Conservation (phyloP, 805 yeast species). For the Yarrowia porcina region DNA sequence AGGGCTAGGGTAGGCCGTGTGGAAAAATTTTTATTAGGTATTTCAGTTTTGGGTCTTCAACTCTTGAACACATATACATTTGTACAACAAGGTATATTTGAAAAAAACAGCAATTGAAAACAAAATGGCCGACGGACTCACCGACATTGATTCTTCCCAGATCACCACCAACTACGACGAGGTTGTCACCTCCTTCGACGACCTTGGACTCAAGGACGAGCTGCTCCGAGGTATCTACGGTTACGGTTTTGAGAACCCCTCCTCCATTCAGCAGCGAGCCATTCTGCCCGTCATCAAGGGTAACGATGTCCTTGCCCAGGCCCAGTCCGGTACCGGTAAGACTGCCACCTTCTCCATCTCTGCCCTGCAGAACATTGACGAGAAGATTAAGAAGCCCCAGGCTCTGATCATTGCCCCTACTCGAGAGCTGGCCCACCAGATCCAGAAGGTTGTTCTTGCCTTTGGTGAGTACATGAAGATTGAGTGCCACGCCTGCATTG, state of each 20-base stretch:
- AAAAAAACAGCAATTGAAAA: constrained; percentile 1
- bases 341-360: constrained; percentile 97
- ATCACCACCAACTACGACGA: constrained; percentile 80
- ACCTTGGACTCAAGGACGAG: constrained; percentile 66
- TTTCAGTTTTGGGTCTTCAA: constrained; percentile 24
- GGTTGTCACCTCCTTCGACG: constrained; percentile 72
- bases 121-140: constrained; percentile 26
- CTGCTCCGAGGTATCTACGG: constrained; percentile 51
- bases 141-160: constrained; percentile 24
- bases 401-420: constrained; percentile 93
- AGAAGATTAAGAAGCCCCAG: constrained; percentile 70
- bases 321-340: constrained; percentile 99
- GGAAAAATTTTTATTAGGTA: constrained; percentile 22
- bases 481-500: constrained; percentile 86
- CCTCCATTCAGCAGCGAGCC: constrained; percentile 97
- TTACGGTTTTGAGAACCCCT: constrained; percentile 93
- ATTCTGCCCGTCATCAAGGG: constrained; percentile 92
- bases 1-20: constrained; percentile 19
- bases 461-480: constrained; percentile 86
- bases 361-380: constrained; percentile 81
- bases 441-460: constrained; percentile 80
- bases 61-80: constrained; percentile 25
- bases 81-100: constrained; percentile 20
- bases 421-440: constrained; percentile 92
- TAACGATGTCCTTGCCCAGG: constrained; percentile 95